Conservation (phyloP, 306 rosid species). For the Inga oerstediana region DNA sequence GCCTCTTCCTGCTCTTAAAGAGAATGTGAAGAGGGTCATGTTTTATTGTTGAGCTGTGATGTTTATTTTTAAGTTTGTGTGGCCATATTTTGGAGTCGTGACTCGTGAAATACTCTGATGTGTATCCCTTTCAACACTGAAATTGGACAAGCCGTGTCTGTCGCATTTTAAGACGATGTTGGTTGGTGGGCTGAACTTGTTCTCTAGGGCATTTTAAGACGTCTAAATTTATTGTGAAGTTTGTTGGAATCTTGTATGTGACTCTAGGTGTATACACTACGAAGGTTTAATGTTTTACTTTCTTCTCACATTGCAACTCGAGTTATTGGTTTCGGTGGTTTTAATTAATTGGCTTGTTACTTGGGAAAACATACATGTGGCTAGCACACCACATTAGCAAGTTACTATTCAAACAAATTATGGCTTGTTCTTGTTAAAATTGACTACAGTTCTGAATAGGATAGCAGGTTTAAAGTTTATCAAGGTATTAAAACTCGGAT, state of each 20-base stretch:
- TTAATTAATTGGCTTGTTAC: neutral
- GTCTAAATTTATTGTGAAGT: neutral
- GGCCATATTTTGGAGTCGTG: neutral
- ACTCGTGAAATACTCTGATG: neutral
- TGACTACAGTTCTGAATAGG: neutral
- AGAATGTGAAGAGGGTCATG: conserved; percentile 92
- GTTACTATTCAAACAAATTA: too few species aligned
- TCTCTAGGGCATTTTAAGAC: too few species aligned
- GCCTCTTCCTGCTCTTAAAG: conserved; percentile 85
- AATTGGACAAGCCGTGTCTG: neutral
- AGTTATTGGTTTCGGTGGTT: neutral
- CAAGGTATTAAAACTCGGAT: too few species aligned
- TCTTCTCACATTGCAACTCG: neutral
- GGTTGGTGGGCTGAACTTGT: too few species aligned
- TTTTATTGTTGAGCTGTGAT: conserved; percentile 63
- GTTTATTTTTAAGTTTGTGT: neutral
- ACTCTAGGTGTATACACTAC: too few species aligned
- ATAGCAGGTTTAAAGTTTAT: too few species aligned
- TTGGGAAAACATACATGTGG: neutral
- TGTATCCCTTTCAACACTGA: neutral
- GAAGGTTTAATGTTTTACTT: neutral
- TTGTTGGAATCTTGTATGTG: neutral
- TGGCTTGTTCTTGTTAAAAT: neutral
- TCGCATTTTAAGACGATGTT: neutral
- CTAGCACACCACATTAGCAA: too few species aligned